A percentile compares a stretch with the other conserved stretches of the same genome.
Evolutionary conservation across 1,284 basidiomycete species (phyloP).

Genomic region (Volvariella volvacea): DNA sequence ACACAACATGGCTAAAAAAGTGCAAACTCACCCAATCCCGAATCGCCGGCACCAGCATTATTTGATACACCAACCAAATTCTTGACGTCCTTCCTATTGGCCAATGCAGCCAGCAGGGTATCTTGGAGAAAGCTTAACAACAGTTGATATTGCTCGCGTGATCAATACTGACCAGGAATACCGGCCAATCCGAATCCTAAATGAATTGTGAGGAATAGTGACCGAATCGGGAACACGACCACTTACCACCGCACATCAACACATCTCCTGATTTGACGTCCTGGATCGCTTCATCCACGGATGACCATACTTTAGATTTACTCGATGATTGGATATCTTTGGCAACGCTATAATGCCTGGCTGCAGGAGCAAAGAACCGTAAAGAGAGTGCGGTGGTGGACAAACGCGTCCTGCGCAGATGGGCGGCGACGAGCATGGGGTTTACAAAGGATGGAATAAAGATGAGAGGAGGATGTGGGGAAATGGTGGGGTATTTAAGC

Average conservation of each 20-base stretch:
- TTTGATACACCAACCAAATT: constrained; percentile 85
- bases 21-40: constrained; percentile 65
- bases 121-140: constrained; percentile 34
- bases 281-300: constrained; percentile 75
- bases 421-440: too few relatives aligned
- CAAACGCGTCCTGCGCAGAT: too few relatives aligned
- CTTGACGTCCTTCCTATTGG: constrained; percentile 64
- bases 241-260: constrained; percentile 76
- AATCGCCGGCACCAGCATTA: constrained; percentile 78
- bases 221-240: not conserved
- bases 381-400: not conserved
- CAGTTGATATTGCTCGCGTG: not conserved
- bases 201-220: constrained; percentile 6
- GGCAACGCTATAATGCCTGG: constrained; percentile 26
- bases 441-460: too few relatives aligned
- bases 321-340: constrained; percentile 29
- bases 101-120: constrained; percentile 79
- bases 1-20: not conserved
- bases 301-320: constrained; percentile 75
- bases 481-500: too few relatives aligned
- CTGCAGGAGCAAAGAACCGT: constrained; percentile 11
- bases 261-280: constrained; percentile 77
- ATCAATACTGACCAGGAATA: constrained; percentile 51
- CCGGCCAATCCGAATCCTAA: constrained; percentile 76
- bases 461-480: too few relatives aligned